Conservation (phyloP, 2,329 filamentous ascomycete species). For the Trichoderma sp. region DNA sequence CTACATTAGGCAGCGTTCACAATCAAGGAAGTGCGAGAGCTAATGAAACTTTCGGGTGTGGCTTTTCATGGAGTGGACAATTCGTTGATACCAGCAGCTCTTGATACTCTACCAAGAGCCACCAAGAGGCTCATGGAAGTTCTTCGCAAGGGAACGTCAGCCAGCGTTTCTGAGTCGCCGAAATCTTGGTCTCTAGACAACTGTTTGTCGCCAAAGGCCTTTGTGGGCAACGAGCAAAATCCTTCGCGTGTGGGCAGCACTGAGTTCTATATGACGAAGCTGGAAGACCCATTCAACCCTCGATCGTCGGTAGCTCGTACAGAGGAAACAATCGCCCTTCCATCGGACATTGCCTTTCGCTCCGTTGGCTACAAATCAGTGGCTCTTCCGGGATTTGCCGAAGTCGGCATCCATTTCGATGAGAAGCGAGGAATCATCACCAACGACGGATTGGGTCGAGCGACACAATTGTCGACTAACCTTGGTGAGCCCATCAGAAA, state of each 20-base stretch:
- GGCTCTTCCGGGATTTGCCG: slow-evolving; percentile 68
- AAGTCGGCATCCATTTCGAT: slow-evolving; percentile 77
- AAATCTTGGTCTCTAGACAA: slow-evolving; percentile 85
- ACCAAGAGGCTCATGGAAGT: slow-evolving; percentile 77
- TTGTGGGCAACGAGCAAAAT: slow-evolving; percentile 50
- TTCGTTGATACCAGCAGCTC: slow-evolving; percentile 63
- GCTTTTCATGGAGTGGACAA: slow-evolving; percentile 67
- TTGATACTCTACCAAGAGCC: slow-evolving; percentile 69
- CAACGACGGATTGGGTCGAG: slow-evolving; percentile 70
- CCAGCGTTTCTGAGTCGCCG: slow-evolving; percentile 30
- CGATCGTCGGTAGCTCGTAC: slow-evolving; percentile 47
- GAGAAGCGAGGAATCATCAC: slow-evolving; percentile 68
- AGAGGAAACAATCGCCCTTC: slow-evolving; percentile 50
- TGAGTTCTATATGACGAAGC: slow-evolving; percentile 60
- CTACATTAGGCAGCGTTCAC: slow-evolving; percentile 74
- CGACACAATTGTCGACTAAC: slow-evolving; percentile 25
- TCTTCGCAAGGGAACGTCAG: slow-evolving; percentile 67
- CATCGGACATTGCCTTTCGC: slow-evolving; percentile 74
- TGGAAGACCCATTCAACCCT: slow-evolving; percentile 56
- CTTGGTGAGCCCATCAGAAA: slow-evolving; percentile 29
- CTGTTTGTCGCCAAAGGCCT: slow-evolving; percentile 71
- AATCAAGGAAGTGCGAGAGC: slow-evolving; percentile 87
- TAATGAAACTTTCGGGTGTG: slow-evolving; percentile 72
- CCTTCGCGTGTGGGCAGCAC: slow-evolving; percentile 58
- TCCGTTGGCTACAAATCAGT: slow-evolving; percentile 93